phyloP scores from a whole-genome alignment of 2,329 filamentous ascomycete genomes.

The Sporothrix variecibatus region DNA sequence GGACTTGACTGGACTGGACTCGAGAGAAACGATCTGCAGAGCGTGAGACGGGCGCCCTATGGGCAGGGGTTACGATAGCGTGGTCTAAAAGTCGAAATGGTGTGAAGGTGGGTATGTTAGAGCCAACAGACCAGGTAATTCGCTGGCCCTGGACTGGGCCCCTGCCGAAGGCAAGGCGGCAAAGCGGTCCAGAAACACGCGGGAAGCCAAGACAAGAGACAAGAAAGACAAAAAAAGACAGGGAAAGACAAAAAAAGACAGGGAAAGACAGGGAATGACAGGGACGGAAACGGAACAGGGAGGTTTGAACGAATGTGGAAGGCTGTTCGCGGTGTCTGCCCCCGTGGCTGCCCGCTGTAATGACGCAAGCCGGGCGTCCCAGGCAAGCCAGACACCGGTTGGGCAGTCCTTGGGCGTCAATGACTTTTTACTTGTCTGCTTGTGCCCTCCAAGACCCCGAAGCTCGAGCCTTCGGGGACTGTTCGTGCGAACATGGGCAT shows the following conservation, averaged over 20 bases:
- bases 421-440: no score
- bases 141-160: background rate
- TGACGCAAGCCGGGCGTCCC: background rate
- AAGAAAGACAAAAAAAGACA: background rate
- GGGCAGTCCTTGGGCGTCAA: background rate
- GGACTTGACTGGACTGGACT: background rate
- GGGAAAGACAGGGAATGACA: no score
- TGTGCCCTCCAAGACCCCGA: no score
- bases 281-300: background rate
- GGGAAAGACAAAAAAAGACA: background rate
- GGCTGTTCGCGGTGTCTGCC: background rate
- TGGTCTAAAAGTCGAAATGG: background rate
- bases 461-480: constrained; percentile 1
- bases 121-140: background rate
- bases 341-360: background rate
- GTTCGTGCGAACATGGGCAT: background rate
- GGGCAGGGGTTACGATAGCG: background rate
- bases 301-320: background rate
- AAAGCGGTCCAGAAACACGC: constrained; percentile 5
- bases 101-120: background rate
- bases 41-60: constrained; percentile 6
- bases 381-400: background rate
- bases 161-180: constrained; percentile 3
- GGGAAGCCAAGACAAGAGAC: background rate
- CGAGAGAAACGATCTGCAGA: background rate